Percentiles rank a stretch among this genome's conserved stretches.
Conservation (phyloP, 805 yeast species). For the Schizosaccharomyces japonicus region DNA sequence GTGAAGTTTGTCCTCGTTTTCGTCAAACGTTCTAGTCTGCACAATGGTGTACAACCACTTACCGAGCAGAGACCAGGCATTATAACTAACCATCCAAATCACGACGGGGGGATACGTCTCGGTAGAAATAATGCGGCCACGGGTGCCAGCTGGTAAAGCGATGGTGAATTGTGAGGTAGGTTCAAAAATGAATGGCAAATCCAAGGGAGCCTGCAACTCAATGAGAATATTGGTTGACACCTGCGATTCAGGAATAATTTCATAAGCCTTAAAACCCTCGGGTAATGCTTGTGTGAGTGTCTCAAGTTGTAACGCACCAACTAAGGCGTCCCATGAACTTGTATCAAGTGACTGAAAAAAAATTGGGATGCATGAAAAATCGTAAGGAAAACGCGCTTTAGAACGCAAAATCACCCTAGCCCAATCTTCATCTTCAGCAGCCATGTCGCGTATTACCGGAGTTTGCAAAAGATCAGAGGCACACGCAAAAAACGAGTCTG, state of each 20-base stretch:
- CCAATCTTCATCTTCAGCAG: background rate
- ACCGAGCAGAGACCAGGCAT: constrained; percentile 76
- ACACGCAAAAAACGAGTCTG: background rate
- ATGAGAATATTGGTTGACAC: constrained; percentile 30
- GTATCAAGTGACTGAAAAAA: background rate
- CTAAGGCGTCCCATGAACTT: background rate
- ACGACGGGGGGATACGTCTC: constrained; percentile 21
- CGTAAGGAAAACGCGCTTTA: background rate
- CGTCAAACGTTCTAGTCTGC: constrained; percentile 14
- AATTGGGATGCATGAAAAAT: background rate
- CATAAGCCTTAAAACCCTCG: constrained; percentile 21
- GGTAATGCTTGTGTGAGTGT: constrained; percentile 35
- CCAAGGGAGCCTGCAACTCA: constrained; percentile 22
- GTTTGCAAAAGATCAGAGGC: background rate
- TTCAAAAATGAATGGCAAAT: background rate
- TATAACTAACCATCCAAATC: constrained; percentile 46
- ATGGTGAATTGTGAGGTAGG: constrained; percentile 19
- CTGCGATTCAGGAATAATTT: constrained; percentile 20
- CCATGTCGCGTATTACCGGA: background rate
- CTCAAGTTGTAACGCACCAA: constrained; percentile 24
- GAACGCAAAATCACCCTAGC: background rate
- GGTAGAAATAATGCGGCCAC: constrained; percentile 45
- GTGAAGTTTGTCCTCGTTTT: constrained; percentile 20
- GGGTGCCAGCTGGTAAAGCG: constrained; percentile 31
- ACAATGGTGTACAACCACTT: constrained; percentile 43